Base-by-base conservation (phyloP, 202 grass and related monocot genomes). In the Panicum hallii region DNA sequence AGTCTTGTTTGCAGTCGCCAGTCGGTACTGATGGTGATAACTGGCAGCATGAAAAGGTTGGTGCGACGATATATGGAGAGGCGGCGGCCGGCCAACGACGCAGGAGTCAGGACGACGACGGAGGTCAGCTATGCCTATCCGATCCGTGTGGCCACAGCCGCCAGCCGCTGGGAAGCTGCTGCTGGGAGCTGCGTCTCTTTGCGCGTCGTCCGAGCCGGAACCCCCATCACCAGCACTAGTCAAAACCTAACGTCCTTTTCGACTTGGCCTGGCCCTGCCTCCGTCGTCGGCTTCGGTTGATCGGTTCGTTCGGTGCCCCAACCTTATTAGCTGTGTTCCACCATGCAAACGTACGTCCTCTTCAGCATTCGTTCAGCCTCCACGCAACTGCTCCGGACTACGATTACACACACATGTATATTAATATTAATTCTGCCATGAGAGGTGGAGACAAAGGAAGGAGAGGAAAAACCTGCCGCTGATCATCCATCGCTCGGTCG, bases 281-380 rank as follows among this genome's bases (percentile, higher is more conserved):
- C n/a, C 19, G 43, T 46, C n/a, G 42, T 46, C n/a, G 42, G 41
- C 67, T 13, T 22, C 67, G 10, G 23, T 20, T 38, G 36, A 38
- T 38, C 36, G 36, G 36, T 38, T 38, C 36, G 36, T 4, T 38
- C 36, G 36, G 4, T 3, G 53, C 26, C 60, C 61, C 4, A 6
- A 41, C 34, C 50, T 38, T 53, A 47, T 63, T 54, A 75, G 72
- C 72, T 75, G 50, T 42, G 38, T n/a, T 67, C 64, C 64, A 67
- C 15, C 16, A 42, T 36, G 14, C 10, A 8, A 19, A 19, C 63
- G 22, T 12, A 19, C 63, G 22, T 12, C 23, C 10, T 28, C 32
- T 4, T 9, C 36, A 34, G 1, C 46, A 0, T 11, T 63, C 63
- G 5, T 17, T 56, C 5, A 63, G 61, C 15, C 72, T n/a, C 19